These are phyloP conservation scores for Streptanthus diversifolius DNA, from an alignment of 345 rosid genomes.

Conservation along the genomic window DNA sequence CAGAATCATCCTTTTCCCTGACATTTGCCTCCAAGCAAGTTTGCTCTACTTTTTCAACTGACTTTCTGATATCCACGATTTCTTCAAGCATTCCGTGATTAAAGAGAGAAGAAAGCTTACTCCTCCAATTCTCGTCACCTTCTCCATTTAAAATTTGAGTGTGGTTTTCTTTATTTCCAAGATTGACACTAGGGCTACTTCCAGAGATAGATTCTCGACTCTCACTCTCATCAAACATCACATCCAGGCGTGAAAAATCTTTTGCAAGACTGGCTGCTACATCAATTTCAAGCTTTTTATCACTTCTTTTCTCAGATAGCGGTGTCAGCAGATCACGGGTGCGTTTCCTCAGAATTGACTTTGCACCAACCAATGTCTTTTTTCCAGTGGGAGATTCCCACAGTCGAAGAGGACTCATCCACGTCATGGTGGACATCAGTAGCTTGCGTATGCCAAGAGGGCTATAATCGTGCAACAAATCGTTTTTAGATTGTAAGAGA, in stretches of 20 bases:
- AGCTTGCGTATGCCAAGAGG: conserved; percentile 97
- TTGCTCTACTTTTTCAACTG: conserved; percentile 34
- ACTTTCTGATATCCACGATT: conserved; percentile 25
- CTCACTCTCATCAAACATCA: conserved; percentile 60
- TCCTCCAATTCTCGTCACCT: conserved; percentile 27
- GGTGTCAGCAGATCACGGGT: conserved; percentile 85
- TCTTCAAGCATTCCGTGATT: conserved; percentile 30
- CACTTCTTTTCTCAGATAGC: conserved; percentile 73
- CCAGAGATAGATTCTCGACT: conserved; percentile 30
- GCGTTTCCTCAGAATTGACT: conserved; percentile 85
- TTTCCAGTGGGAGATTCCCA: conserved; percentile 95
- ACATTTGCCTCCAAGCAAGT: conserved; percentile 30
- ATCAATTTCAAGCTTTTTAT: conserved; percentile 80
- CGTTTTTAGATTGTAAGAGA: conserved; percentile 67
- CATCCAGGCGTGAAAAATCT: conserved; percentile 85
- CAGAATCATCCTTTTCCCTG: conserved; percentile 36
- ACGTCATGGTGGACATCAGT: conserved; percentile 81
- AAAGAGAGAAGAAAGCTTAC: conserved; percentile 18
- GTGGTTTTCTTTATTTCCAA: conserved; percentile 58
- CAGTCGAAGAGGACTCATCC: conserved; percentile 82
- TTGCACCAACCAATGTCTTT: conserved; percentile 73
- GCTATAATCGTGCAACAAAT: conserved; percentile 81
- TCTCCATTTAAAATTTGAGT: conserved; percentile 33
- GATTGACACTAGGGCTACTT: conserved; percentile 25
- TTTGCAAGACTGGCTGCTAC: conserved; percentile 60